Percentiles rank a stretch among this genome's conserved stretches.
phyloP scores from a whole-genome alignment of 306 rosid species.

The Quercus rubra region DNA sequence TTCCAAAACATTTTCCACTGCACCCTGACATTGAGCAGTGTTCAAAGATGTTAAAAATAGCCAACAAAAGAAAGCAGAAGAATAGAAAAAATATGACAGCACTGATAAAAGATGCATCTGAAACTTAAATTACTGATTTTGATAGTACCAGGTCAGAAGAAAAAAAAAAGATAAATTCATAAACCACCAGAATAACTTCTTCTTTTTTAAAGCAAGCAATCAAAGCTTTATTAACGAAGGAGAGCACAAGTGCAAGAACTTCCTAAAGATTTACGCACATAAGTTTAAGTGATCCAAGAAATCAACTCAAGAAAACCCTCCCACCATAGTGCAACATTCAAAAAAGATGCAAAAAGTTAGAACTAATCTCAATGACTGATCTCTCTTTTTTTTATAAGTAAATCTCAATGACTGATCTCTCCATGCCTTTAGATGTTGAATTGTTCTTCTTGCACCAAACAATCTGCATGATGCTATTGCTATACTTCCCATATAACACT shows the following conservation, averaged over 20 bases:
- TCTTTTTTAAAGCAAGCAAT: no score
- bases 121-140: not conserved
- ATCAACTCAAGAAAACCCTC: not conserved
- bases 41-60: not conserved
- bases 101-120: not conserved
- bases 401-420: no score
- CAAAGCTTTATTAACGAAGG: no score
- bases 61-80: not conserved
- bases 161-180: not conserved
- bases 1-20: slow-evolving; percentile 76
- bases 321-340: not conserved
- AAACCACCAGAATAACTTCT: not conserved
- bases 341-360: no score
- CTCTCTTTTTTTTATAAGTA: no score
- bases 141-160: not conserved
- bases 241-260: no score
- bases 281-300: not conserved
- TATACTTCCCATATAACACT: no score
- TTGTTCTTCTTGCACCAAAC: no score
- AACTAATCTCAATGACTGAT: no score
- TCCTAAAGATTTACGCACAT: no score
- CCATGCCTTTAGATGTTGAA: no score
- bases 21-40: slow-evolving; percentile 55
- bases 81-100: not conserved
- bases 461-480: no score